These are phyloP conservation scores for Striga hermonthica DNA, from an alignment of 305 asterid species.

Conservation along the genomic window DNA sequence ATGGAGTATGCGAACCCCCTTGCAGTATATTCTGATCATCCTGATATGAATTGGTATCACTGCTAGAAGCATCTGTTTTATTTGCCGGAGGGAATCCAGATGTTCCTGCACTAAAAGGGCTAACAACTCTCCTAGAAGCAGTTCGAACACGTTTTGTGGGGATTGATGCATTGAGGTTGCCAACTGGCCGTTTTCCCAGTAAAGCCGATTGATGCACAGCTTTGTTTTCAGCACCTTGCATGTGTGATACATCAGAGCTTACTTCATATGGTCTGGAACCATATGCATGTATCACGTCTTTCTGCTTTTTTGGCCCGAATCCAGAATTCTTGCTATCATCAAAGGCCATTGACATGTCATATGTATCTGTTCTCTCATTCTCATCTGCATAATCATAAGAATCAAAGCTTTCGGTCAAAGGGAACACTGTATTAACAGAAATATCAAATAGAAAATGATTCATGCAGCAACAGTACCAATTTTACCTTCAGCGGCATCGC, in stretches of 20 bases:
- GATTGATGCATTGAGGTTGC: constrained; percentile 70
- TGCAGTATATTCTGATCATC: constrained; percentile 80
- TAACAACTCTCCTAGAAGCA: constrained; percentile 68
- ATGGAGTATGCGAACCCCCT: constrained; percentile 60
- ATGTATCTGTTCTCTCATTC: constrained; percentile 66
- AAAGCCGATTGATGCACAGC: constrained; percentile 51
- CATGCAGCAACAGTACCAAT: constrained; percentile 29
- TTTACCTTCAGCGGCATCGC: constrained; percentile 63
- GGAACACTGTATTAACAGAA: constrained; percentile 32
- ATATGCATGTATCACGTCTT: constrained; percentile 46
- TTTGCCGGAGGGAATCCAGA: constrained; percentile 60
- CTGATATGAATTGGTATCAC: constrained; percentile 88
- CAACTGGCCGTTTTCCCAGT: constrained; percentile 60
- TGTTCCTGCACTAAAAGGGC: constrained; percentile 63
- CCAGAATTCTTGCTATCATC: constrained; percentile 49
- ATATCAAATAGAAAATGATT: constrained; percentile 30
- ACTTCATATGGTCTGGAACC: constrained; percentile 52
- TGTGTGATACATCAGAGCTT: constrained; percentile 40
- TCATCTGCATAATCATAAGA: constrained; percentile 57
- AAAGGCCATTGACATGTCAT: constrained; percentile 50
- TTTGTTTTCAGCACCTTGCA: constrained; percentile 40
- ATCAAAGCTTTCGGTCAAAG: constrained; percentile 49
- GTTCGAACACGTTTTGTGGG: constrained; percentile 93
- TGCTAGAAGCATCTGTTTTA: constrained; percentile 86
- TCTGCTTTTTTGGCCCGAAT: constrained; percentile 65